Conservation (phyloP, 1,139 yeast species). For the Wickerhamomyces sp. region DNA sequence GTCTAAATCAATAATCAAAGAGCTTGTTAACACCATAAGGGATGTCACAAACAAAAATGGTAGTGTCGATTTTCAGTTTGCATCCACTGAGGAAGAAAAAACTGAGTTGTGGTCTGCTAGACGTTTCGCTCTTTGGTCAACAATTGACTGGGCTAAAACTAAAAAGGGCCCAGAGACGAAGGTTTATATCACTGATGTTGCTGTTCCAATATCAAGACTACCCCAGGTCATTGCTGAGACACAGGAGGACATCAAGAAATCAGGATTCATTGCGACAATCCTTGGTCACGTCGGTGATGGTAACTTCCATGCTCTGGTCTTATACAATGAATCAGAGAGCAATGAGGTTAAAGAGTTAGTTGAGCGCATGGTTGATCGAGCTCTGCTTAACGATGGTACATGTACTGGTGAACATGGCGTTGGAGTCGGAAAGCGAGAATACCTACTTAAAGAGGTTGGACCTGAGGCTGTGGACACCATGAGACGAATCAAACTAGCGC, state of each 20-base stretch:
- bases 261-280: slow-evolving; percentile 47
- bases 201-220: slow-evolving; percentile 53
- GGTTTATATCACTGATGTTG: slow-evolving; percentile 61
- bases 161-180: slow-evolving; percentile 43
- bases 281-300: slow-evolving; percentile 67
- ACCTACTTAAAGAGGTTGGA: slow-evolving; percentile 47
- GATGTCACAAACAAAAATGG: slow-evolving; percentile 36
- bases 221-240: slow-evolving; percentile 46
- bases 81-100: slow-evolving; percentile 51
- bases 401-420: slow-evolving; percentile 69
- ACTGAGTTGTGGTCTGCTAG: slow-evolving; percentile 64
- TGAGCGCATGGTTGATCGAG: slow-evolving; percentile 32
- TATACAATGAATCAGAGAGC: slow-evolving; percentile 35
- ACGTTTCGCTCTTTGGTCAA: slow-evolving; percentile 63
- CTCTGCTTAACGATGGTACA: slow-evolving; percentile 48
- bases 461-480: slow-evolving; percentile 48
- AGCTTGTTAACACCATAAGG: slow-evolving; percentile 39
- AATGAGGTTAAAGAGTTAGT: slow-evolving; percentile 28
- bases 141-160: slow-evolving; percentile 53
- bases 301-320: slow-evolving; percentile 53
- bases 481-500: slow-evolving; percentile 50
- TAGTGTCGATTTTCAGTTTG: slow-evolving; percentile 43
- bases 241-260: slow-evolving; percentile 40
- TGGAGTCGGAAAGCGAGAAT: slow-evolving; percentile 54
- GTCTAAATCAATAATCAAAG: slow-evolving; percentile 38